Percentiles rank a stretch among this genome's conserved stretches.
These are phyloP conservation scores for Ilyonectria sp. DNA, from an alignment of 2,329 filamentous ascomycete genomes.

Conservation along the genomic window DNA sequence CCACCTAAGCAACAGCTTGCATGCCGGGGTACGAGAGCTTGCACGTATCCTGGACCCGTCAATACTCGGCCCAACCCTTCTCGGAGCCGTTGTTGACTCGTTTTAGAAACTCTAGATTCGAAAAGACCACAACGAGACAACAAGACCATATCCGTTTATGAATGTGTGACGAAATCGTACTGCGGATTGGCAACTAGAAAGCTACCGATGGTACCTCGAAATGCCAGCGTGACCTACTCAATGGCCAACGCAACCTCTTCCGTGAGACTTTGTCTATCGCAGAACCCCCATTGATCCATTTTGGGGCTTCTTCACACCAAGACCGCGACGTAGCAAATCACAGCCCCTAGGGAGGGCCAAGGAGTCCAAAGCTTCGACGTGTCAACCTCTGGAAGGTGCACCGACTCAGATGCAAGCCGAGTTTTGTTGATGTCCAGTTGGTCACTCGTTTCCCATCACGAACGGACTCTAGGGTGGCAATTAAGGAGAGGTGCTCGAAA, in stretches of 20 bases:
- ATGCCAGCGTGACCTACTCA: background rate
- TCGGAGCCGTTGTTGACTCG: conserved; percentile 3
- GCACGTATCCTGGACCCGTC: conserved; percentile 3
- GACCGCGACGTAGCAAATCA: conserved; percentile 7
- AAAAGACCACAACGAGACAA: background rate
- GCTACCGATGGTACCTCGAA: background rate
- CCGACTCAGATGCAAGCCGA: background rate
- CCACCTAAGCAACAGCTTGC: conserved; percentile 18
- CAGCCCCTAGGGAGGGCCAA: background rate
- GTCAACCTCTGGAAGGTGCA: background rate
- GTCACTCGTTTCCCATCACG: background rate
- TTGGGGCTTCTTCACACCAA: background rate
- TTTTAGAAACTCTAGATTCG: background rate
- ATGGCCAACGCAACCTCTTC: background rate
- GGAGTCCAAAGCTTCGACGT: background rate
- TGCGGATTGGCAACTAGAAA: background rate
- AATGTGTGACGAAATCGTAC: background rate
- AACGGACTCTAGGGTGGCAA: background rate
- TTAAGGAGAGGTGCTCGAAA: background rate
- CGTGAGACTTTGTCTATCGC: background rate
- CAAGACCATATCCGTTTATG: background rate
- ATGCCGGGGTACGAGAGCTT: conserved; percentile 19
- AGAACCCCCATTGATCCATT: background rate
- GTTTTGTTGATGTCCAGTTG: background rate
- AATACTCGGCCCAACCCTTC: conserved; percentile 4